phyloP scores from a whole-genome alignment of 345 rosid species.

The Adansonia digitata region DNA sequence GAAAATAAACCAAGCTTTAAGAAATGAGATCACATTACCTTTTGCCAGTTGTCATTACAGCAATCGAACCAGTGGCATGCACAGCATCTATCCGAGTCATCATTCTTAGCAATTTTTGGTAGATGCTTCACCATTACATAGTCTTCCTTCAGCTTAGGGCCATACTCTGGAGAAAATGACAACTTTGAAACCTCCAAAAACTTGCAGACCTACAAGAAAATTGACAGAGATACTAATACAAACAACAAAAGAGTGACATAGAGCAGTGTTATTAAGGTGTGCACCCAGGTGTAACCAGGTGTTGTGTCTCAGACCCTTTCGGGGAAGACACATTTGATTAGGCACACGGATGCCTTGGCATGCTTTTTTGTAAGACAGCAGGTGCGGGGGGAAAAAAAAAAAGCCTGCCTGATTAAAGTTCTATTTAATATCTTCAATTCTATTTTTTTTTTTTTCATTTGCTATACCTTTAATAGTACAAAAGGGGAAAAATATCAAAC shows the following conservation, averaged over 20 bases:
- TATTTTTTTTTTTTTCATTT: neutral
- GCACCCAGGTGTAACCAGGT: neutral
- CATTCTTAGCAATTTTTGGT: conserved; percentile 55
- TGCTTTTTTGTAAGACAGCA: neutral
- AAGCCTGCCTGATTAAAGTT: neutral
- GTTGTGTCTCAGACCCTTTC: neutral
- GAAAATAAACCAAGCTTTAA: conserved; percentile 1
- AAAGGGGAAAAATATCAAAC: neutral
- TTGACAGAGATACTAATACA: conserved; percentile 21
- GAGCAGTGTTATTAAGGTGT: neutral
- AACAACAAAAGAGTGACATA: conserved; percentile 1
- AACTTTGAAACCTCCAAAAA: conserved; percentile 94
- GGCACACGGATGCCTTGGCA: neutral
- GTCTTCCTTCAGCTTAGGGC: conserved; percentile 95
- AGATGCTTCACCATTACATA: conserved; percentile 89
- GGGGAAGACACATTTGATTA: neutral
- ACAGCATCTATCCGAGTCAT: conserved; percentile 65
- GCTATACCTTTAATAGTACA: neutral
- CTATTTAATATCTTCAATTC: neutral
- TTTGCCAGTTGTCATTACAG: conserved; percentile 97
- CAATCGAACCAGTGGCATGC: conserved; percentile 70
- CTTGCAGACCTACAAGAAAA: conserved; percentile 77
- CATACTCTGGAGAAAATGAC: conserved; percentile 93
- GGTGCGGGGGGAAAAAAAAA: neutral
- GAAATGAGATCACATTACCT: conserved; percentile 46